Conservation (phyloP, 148 eudicot genomes). For the Beta vulgaris region DNA sequence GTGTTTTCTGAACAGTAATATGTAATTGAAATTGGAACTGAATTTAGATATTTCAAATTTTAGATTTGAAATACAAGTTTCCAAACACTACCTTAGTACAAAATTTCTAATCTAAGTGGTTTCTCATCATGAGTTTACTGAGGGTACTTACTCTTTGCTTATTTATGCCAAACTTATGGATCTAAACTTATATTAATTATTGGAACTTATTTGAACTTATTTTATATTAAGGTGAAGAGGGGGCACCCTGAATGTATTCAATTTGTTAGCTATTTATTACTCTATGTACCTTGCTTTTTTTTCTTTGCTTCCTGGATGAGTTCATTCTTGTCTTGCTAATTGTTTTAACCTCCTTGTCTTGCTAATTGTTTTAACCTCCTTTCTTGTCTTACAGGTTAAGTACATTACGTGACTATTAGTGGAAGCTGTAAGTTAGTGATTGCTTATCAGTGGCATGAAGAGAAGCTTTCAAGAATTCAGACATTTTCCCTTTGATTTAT, state of each 20-base stretch:
- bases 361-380: not conserved
- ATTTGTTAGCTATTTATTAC: not conserved
- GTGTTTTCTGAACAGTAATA: too few species aligned
- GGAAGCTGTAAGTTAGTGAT: not conserved
- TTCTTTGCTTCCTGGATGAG: not conserved
- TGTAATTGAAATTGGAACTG: too few species aligned
- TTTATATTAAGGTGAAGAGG: too few species aligned
- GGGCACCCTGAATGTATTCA: too few species aligned
- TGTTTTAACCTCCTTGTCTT: not conserved
- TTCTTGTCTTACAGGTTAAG: not conserved
- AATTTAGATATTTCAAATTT: too few species aligned
- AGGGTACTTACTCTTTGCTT: too few species aligned
- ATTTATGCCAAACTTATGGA: too few species aligned
- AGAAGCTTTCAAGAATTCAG: conserved; percentile 14
- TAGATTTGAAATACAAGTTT: too few species aligned
- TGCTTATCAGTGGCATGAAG: conserved; percentile 23
- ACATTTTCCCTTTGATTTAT: conserved; percentile 30
- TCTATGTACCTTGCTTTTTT: not conserved
- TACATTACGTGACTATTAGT: not conserved
- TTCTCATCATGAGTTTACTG: not conserved
- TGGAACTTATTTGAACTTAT: too few species aligned
- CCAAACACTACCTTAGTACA: too few species aligned
- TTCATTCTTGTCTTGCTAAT: not conserved
- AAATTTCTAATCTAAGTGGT: not conserved
- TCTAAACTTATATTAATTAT: too few species aligned